These are phyloP conservation scores for Escovopsis weberi DNA, from an alignment of 2,329 filamentous ascomycete genomes.

Conservation along the genomic window DNA sequence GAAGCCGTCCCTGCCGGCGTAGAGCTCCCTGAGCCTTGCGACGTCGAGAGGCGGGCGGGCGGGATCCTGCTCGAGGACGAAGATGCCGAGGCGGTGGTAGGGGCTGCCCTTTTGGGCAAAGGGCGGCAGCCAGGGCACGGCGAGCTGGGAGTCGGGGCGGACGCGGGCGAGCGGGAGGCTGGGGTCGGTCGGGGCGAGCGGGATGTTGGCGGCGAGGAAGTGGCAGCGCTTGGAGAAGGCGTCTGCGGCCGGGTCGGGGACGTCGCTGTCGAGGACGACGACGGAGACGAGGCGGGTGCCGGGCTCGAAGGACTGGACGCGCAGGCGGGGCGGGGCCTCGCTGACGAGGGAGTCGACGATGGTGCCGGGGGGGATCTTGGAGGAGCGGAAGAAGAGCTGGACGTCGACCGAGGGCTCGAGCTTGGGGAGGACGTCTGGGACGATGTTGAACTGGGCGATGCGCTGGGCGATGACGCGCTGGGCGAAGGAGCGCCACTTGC, in stretches of 20 bases:
- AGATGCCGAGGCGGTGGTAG: slow-evolving; percentile 78
- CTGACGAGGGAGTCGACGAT: slow-evolving; percentile 62
- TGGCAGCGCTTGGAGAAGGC: slow-evolving; percentile 71
- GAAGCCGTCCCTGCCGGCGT: slow-evolving; percentile 49
- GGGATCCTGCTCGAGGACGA: slow-evolving; percentile 66
- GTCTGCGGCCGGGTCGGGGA: slow-evolving; percentile 64
- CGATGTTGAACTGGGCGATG: slow-evolving; percentile 70
- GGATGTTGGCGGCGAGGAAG: slow-evolving; percentile 60
- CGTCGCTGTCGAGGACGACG: slow-evolving; percentile 78
- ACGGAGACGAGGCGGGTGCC: slow-evolving; percentile 74
- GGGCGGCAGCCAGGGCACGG: slow-evolving; percentile 70
- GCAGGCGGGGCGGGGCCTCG: slow-evolving; percentile 59
- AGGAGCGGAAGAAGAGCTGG: slow-evolving; percentile 61
- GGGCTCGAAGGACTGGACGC: slow-evolving; percentile 71
- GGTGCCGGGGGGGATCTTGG: slow-evolving; percentile 58
- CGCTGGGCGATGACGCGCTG: slow-evolving; percentile 70
- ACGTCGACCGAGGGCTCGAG: slow-evolving; percentile 70
- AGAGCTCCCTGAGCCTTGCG: slow-evolving; percentile 37
- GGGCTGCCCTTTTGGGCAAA: slow-evolving; percentile 79
- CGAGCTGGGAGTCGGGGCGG: slow-evolving; percentile 45
- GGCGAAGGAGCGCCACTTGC: slow-evolving; percentile 77
- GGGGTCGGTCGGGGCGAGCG: slow-evolving; percentile 36
- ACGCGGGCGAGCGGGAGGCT: slow-evolving; percentile 52
- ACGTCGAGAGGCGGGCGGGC: slow-evolving; percentile 40
- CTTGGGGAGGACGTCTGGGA: slow-evolving; percentile 74